A percentile compares a stretch with the other conserved stretches of the same genome.
phyloP scores from a whole-genome alignment of 176 grass and related monocot species.

The Echinochloa phyllopogon region DNA sequence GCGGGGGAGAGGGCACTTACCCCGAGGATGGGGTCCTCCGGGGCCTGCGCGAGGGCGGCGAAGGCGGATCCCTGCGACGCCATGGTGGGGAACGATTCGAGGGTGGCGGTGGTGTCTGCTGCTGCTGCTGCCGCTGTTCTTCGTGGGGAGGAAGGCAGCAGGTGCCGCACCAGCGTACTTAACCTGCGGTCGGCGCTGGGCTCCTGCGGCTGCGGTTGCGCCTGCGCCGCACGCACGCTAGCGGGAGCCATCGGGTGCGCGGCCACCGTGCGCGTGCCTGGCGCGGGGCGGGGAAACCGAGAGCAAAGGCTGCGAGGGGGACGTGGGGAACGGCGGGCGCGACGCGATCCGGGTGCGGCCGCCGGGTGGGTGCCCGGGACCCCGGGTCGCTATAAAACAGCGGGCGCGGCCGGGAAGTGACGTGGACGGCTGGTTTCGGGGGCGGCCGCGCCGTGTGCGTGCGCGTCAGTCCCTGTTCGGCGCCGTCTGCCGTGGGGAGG shows the following conservation, averaged over 20 bases:
- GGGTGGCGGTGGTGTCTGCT: constrained; percentile 19
- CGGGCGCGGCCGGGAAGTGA: constrained; percentile 20
- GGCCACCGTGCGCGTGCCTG: neutral
- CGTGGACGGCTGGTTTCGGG: constrained; percentile 37
- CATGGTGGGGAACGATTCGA: constrained; percentile 55
- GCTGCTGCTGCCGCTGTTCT: constrained; percentile 1
- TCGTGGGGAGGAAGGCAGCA: constrained; percentile 51
- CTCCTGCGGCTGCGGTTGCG: neutral
- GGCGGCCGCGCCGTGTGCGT: neutral
- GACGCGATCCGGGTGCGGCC: constrained; percentile 43
- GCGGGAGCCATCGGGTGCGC: constrained; percentile 52
- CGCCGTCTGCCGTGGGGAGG: constrained; percentile 11
- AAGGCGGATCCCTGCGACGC: constrained; percentile 68
- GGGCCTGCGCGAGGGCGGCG: constrained; percentile 70
- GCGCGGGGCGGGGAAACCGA: constrained; percentile 6
- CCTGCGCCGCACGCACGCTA: constrained; percentile 43
- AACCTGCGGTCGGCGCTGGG: constrained; percentile 65
- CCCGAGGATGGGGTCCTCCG: constrained; percentile 97
- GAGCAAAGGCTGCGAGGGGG: neutral
- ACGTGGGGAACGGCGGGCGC: constrained; percentile 25
- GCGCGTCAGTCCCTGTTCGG: neutral
- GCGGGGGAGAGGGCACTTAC: constrained; percentile 32
- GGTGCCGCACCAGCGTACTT: constrained; percentile 80
- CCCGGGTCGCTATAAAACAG: constrained; percentile 41
- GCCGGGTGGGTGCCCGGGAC: too few relatives aligned